Percentiles rank a stretch among this genome's conserved stretches.
phyloP scores from a whole-genome alignment of 1,284 basidiomycete species.

The Trichosporon asahii region DNA sequence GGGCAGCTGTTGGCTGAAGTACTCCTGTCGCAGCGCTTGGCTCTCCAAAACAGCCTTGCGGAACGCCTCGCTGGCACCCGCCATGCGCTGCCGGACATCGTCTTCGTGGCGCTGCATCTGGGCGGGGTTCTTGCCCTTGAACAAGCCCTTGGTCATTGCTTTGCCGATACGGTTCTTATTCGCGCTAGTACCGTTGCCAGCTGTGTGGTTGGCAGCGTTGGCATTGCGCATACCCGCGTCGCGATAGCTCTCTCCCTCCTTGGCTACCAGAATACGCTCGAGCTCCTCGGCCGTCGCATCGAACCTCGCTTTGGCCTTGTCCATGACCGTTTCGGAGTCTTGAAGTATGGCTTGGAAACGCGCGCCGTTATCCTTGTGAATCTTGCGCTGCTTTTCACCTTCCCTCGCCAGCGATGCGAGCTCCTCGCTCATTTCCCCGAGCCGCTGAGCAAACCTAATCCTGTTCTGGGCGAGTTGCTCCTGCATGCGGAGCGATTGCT shows the following conservation, averaged over 20 bases:
- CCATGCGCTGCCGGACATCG: conserved; percentile 81
- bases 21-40: conserved; percentile 87
- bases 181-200: conserved; percentile 64
- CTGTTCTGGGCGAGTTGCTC: conserved; percentile 85
- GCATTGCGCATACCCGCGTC: conserved; percentile 65
- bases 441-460: conserved; percentile 74
- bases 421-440: conserved; percentile 95
- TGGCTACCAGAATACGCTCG: conserved; percentile 86
- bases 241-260: conserved; percentile 85
- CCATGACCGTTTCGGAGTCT: conserved; percentile 82
- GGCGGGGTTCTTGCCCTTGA: conserved; percentile 91
- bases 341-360: conserved; percentile 83
- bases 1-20: conserved; percentile 94
- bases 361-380: conserved; percentile 80
- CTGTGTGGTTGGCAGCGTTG: conserved; percentile 42
- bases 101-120: conserved; percentile 93
- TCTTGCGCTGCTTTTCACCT: conserved; percentile 89
- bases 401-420: conserved; percentile 79
- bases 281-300: conserved; percentile 91
- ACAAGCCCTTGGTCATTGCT: conserved; percentile 85
- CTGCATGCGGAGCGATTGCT: conserved; percentile 78
- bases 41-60: conserved; percentile 87
- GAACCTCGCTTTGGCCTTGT: conserved; percentile 78
- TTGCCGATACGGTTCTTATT: conserved; percentile 56
- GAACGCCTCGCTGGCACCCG: conserved; percentile 79